A percentile compares a stretch with the other conserved stretches of the same genome.
phyloP scores from a whole-genome alignment of 2,329 filamentous ascomycete species.

The Phaeoacremonium minimum region DNA sequence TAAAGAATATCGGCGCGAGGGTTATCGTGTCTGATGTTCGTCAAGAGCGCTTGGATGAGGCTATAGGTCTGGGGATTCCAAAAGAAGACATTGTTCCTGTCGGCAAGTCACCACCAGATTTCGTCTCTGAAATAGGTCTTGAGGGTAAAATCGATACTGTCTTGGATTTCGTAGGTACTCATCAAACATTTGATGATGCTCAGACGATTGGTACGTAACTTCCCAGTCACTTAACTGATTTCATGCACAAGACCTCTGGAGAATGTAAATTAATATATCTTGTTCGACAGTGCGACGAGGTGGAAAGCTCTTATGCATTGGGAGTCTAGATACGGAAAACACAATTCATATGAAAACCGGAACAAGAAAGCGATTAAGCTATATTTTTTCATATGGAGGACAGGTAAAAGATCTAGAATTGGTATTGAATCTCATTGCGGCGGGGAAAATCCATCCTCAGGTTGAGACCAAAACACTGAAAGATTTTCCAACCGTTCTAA shows the following conservation, averaged over 20 bases:
- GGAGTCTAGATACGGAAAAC: constrained; percentile 31
- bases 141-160: constrained; percentile 19
- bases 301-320: constrained; percentile 32
- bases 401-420: constrained; percentile 31
- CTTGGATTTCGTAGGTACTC: constrained; percentile 26
- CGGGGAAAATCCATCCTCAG: constrained; percentile 25
- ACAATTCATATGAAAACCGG: constrained; percentile 37
- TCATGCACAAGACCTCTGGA: no score
- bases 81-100: constrained; percentile 22
- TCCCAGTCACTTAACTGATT: no score
- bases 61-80: constrained; percentile 23
- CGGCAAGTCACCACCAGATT: constrained; percentile 20
- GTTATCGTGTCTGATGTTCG: constrained; percentile 28
- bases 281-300: constrained; percentile 23
- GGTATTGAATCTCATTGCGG: constrained; percentile 27
- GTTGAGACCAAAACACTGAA: constrained; percentile 24
- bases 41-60: constrained; percentile 22
- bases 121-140: constrained; percentile 17
- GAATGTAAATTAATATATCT: no score
- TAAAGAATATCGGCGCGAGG: constrained; percentile 44
- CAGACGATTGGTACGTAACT: constrained; percentile 25
- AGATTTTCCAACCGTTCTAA: constrained; percentile 26
- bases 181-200: constrained; percentile 30
- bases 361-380: constrained; percentile 33
- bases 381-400: constrained; percentile 37